phyloP scores from a whole-genome alignment of 139 green algal genomes.

The Zygnema circumcarinatum region DNA sequence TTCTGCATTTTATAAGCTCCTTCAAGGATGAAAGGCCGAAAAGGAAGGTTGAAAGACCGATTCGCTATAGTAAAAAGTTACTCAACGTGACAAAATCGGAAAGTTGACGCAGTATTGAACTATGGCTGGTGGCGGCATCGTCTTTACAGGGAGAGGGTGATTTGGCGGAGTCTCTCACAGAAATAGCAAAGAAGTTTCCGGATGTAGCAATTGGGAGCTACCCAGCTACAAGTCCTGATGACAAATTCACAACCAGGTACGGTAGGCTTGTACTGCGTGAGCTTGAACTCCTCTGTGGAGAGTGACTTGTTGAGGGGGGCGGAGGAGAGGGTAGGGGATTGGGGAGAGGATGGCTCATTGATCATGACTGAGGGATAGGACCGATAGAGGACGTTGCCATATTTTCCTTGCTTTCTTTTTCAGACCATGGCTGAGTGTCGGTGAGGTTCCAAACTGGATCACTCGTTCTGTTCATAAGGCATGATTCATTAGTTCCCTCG shows the following conservation, averaged over 20 bases:
- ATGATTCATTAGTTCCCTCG: too few relatives aligned
- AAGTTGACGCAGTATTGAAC: too few relatives aligned
- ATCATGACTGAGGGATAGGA: neutral
- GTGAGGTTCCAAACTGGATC: too few relatives aligned
- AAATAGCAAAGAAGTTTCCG: slow-evolving; percentile 4
- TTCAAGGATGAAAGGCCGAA: too few relatives aligned
- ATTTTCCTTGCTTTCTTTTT: neutral
- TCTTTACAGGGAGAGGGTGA: slow-evolving; percentile 29
- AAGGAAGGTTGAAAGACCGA: too few relatives aligned
- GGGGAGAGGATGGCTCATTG: too few relatives aligned
- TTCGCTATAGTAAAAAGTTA: too few relatives aligned
- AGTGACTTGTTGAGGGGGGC: neutral
- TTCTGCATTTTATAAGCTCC: too few relatives aligned
- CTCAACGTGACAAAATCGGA: too few relatives aligned
- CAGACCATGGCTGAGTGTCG: neutral
- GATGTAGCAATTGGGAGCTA: slow-evolving; percentile 39
- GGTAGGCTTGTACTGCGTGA: neutral
- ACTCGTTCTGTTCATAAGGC: too few relatives aligned
- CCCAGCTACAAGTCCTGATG: neutral
- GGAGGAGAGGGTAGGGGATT: too few relatives aligned
- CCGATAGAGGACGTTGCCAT: neutral
- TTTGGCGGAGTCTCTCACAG: slow-evolving; percentile 8
- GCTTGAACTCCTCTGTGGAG: neutral
- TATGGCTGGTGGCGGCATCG: too few relatives aligned
- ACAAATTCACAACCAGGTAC: slow-evolving; percentile 28